Percentiles rank a stretch among this genome's conserved stretches.
Conservation (phyloP, 352 stramenopile species). For the Phytopythium mirpurense region DNA sequence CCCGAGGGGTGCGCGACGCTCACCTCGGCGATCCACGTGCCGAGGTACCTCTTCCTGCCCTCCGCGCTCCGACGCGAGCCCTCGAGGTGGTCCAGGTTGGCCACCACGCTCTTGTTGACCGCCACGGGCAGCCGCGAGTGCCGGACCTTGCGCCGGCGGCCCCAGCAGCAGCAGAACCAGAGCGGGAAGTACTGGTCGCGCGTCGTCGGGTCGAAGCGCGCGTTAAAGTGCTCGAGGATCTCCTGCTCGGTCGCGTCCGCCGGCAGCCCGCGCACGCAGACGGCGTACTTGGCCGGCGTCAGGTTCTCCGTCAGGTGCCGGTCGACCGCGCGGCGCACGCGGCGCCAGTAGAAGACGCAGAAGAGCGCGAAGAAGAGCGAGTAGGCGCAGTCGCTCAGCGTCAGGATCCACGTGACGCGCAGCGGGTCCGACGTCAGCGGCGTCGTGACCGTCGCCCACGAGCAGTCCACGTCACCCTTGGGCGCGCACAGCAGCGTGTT, state of each 20-base stretch:
- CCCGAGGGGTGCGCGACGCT: slow-evolving; percentile 73
- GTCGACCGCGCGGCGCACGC: slow-evolving; percentile 44
- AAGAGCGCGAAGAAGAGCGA: slow-evolving; percentile 71
- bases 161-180: slow-evolving; percentile 67
- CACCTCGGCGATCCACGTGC: slow-evolving; percentile 85
- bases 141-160: slow-evolving; percentile 37
- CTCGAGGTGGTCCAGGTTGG: slow-evolving; percentile 63
- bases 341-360: slow-evolving; percentile 46
- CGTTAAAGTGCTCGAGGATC: slow-evolving; percentile 75
- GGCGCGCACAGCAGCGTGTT: slow-evolving; percentile 42
- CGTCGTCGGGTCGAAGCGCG: slow-evolving; percentile 62
- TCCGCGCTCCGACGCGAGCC: slow-evolving; percentile 22
- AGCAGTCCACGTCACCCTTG: slow-evolving; percentile 65
- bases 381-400: slow-evolving; percentile 50
- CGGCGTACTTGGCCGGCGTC: slow-evolving; percentile 74
- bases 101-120: slow-evolving; percentile 42
- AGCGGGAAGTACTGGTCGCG: slow-evolving; percentile 57
- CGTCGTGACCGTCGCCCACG: slow-evolving; percentile 54
- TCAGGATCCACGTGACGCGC: slow-evolving; percentile 74
- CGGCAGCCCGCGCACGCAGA: slow-evolving; percentile 75
- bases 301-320: slow-evolving; percentile 70
- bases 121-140: slow-evolving; percentile 32
- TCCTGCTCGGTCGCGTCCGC: slow-evolving; percentile 54
- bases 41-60: slow-evolving; percentile 45
- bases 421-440: slow-evolving; percentile 54